Evolutionary conservation across 2,329 filamentous ascomycete genomes (phyloP), one percentile per base, ranked within the genome.

Genomic region (Chrysosporium queenslandicum): DNA sequence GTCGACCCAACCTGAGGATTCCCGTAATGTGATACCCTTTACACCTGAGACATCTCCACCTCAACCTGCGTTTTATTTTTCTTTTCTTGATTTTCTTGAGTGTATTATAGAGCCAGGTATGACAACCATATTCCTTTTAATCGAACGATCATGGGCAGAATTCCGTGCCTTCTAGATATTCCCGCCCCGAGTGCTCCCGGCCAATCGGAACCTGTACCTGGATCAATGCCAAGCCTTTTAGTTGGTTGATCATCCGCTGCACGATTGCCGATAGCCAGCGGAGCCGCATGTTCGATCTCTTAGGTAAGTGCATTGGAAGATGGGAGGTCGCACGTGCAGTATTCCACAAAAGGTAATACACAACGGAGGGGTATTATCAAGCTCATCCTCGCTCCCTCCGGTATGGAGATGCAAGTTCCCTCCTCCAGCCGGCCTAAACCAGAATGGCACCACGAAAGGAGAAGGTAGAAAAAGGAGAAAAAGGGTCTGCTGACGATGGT

Each of bases 391-490:
- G 5, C 27, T 30, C 11, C 11, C 27, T 30, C 27, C 11, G 27
- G 27, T 30, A 30, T 30, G 6, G 6, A 11, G 29, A 30, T 5
- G 11, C 29, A 5, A 30, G 29, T 30, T 30, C 11, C 32, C 11
- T 4, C 32, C 11, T 34, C 12, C 11, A 14, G 11, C 3, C 8
- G n/a, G 11, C 11, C 9, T 30, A 5, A 29, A 37, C 29, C n/a
- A 62, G 2, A 27, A 73, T 73, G 71, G 66, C 65, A 32, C 67
- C 68, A 20, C 64, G 63, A 41, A 73, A 68, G 51, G 64, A 61
- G 37, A 71, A 70, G 54, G 49, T 49, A 21, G 66, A 69, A 45
- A 65, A 66, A 37, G 46, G 56, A 14, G 53, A 59, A 3, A 53
- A 55, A 36, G 57, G 46, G 11, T 42, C 36, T 9, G 46, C 32